A percentile compares a stretch with the other conserved stretches of the same genome.
phyloP scores from a whole-genome alignment of 345 rosid genomes.

The Sonneratia alba region DNA sequence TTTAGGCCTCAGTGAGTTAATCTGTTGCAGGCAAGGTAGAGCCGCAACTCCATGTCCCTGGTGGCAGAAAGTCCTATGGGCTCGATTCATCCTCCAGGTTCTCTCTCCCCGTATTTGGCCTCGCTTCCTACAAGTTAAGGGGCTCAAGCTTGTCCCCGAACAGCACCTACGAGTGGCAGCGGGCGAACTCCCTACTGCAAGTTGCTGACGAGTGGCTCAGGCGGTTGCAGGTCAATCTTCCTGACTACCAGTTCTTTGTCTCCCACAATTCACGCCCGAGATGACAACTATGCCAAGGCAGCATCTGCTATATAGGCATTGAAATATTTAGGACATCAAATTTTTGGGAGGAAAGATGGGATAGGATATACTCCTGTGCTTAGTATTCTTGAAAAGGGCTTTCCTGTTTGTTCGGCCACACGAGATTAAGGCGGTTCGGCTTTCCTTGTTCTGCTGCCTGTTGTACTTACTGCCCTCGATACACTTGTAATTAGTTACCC shows the following conservation, averaged over 20 bases:
- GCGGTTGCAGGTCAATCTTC: slow-evolving; percentile 32
- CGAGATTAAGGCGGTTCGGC: not conserved
- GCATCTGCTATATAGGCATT: slow-evolving; percentile 1
- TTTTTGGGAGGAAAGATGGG: slow-evolving; percentile 4
- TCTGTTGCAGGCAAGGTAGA: slow-evolving; percentile 29
- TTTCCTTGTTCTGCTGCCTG: not conserved
- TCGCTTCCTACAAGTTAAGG: slow-evolving; percentile 62
- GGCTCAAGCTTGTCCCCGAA: slow-evolving; percentile 44
- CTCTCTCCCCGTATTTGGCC: slow-evolving; percentile 53
- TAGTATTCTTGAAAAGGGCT: not conserved
- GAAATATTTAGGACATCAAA: slow-evolving; percentile 3
- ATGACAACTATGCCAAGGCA: slow-evolving; percentile 11
- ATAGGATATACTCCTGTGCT: not conserved
- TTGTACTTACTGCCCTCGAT: slow-evolving; percentile 4
- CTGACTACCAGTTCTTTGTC: slow-evolving; percentile 46
- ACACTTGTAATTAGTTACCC: slow-evolving; percentile 7
- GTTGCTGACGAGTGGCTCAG: slow-evolving; percentile 46
- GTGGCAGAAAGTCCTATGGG: slow-evolving; percentile 25
- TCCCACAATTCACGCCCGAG: slow-evolving; percentile 36
- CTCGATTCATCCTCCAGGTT: slow-evolving; percentile 29
- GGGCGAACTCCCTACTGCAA: slow-evolving; percentile 25
- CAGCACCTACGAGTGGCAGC: slow-evolving; percentile 34
- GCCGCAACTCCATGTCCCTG: slow-evolving; percentile 14
- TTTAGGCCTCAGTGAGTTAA: slow-evolving; percentile 3
- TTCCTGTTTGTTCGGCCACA: not conserved